These are phyloP conservation scores for Lentinus brumalis DNA, from an alignment of 768 basidiomycete genomes.

Conservation along the genomic window DNA sequence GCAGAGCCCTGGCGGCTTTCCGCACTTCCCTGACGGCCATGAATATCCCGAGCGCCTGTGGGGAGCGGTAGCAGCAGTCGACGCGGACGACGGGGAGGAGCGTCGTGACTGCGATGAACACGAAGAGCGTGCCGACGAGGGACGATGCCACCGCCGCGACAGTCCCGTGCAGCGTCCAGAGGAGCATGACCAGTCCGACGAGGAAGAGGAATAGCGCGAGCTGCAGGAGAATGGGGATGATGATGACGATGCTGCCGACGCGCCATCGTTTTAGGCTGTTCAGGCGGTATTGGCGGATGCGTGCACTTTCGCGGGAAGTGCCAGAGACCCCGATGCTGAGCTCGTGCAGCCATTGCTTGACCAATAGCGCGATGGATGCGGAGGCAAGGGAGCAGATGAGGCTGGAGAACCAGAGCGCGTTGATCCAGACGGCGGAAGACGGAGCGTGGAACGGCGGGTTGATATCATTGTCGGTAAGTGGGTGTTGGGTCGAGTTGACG, in stretches of 20 bases:
- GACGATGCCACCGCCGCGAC: conserved; percentile 18
- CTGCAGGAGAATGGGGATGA: conserved; percentile 23
- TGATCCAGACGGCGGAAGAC: conserved; percentile 18
- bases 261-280: conserved; percentile 25
- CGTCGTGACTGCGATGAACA: conserved; percentile 21
- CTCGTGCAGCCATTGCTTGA: conserved; percentile 31
- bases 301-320: conserved; percentile 23
- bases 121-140: conserved; percentile 12
- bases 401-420: conserved; percentile 28
- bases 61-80: conserved; percentile 24
- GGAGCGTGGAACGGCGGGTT: conserved; percentile 5
- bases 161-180: conserved; percentile 22
- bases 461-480: not conserved
- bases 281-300: conserved; percentile 28
- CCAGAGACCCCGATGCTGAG: conserved; percentile 24
- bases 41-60: conserved; percentile 17
- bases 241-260: conserved; percentile 23
- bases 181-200: conserved; percentile 22
- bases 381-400: conserved; percentile 28
- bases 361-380: conserved; percentile 27
- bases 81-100: conserved; percentile 16
- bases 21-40: conserved; percentile 3
- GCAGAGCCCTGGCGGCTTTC: not conserved
- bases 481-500: conserved; percentile 5
- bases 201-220: conserved; percentile 21